Base-by-base conservation (phyloP, 148 eudicot species). In the Vaccinium vitisidaea region DNA sequence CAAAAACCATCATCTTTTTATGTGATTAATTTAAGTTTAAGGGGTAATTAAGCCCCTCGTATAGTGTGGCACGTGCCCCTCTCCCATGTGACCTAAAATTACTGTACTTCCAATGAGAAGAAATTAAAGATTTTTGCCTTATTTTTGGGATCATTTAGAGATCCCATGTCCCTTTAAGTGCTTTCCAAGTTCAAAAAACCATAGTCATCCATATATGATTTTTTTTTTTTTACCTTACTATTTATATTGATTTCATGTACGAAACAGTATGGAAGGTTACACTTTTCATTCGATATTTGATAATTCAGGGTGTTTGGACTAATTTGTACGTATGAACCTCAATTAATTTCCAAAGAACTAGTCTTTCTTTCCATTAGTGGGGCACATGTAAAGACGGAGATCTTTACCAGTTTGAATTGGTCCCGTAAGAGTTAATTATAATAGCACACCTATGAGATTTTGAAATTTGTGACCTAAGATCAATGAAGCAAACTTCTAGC, bases 101-200 rank as follows among this genome's bases (percentile, higher is more conserved):
- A 30, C 77, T 67, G 79, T 79, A 56, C 86, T 84, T 84, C 21
- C 32, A 69, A 79, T 79, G 36, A 49, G 83, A 79, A 80, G 79
- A 80, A 79, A 12, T 69, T 8, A 36, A 84, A 55, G 73, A 77
- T 83, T 79, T 79, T 69, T 54, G 13, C 79, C 83, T 80, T 39
- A 69, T 69, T 84, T 84, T 67, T 36, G 82, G 77, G 86, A 84
- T 84, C 69, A 69, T 84, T 84, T 69, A 80, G 78, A 84, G 86
- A 80, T 84, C 86, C 78, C 83, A 84, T 69, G 83, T 36, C 77
- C 83, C 86, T 84, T 84, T 80, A 84, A 69, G 78, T 69, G 83
- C 69, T 69, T 78, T 23, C 54, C 77, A 77, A 13, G 76, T 36
- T 71, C n/a, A 71, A 71, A 70, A 36, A 71, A 70, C 21, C 56